These are phyloP conservation scores for Pistacia vera DNA, from an alignment of 345 rosid species.

Conservation along the genomic window DNA sequence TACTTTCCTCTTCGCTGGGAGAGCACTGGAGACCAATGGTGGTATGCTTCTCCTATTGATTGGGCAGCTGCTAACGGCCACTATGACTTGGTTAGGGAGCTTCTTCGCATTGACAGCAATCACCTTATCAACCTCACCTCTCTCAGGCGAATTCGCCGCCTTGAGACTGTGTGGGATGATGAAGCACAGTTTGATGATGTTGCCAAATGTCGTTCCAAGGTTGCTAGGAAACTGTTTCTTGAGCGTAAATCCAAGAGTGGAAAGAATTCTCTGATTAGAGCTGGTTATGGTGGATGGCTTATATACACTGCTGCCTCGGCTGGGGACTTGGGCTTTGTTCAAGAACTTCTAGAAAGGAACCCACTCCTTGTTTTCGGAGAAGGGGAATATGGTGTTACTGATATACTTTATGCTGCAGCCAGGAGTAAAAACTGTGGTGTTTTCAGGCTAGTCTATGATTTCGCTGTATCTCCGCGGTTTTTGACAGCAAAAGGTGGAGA, in stretches of 20 bases:
- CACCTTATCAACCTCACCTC: constrained; percentile 93
- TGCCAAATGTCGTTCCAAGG: constrained; percentile 65
- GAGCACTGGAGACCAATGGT: constrained; percentile 97
- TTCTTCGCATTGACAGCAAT: constrained; percentile 76
- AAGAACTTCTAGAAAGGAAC: constrained; percentile 64
- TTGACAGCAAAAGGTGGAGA: constrained; percentile 44
- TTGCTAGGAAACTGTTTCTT: constrained; percentile 64
- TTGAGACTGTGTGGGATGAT: constrained; percentile 94
- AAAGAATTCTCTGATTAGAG: constrained; percentile 63
- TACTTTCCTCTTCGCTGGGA: constrained; percentile 94
- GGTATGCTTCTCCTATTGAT: constrained; percentile 96
- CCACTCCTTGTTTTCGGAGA: constrained; percentile 88
- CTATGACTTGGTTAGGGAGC: constrained; percentile 85
- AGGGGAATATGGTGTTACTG: constrained; percentile 95
- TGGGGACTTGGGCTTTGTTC: constrained; percentile 73
- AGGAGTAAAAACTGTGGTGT: constrained; percentile 68
- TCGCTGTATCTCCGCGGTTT: constrained; percentile 68
- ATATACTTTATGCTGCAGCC: constrained; percentile 82
- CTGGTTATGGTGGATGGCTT: constrained; percentile 92
- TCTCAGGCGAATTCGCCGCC: constrained; percentile 88
- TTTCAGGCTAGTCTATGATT: constrained; percentile 71
- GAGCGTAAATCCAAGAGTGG: constrained; percentile 62
- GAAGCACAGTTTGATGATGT: constrained; percentile 68
- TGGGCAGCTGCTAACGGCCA: constrained; percentile 96
- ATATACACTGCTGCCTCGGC: constrained; percentile 93